Percentiles rank a stretch among this genome's conserved stretches.
Conservation (phyloP, 2,329 filamentous ascomycete genomes). For the Lachnellula suecica region DNA sequence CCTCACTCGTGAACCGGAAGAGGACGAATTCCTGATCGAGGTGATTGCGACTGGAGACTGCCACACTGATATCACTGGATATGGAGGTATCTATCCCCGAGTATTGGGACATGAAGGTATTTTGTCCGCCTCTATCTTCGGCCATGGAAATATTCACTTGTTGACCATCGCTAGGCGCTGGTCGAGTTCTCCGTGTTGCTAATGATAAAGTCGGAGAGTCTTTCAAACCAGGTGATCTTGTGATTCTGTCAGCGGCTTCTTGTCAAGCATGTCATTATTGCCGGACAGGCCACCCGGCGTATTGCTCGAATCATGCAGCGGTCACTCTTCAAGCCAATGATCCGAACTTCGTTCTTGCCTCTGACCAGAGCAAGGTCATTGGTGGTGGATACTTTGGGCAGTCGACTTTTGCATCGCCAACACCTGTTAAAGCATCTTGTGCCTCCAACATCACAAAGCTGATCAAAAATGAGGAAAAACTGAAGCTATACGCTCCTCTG, state of each 20-base stretch:
- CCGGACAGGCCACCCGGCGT: constrained; percentile 1
- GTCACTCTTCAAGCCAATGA: too few species aligned
- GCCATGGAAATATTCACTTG: too few species aligned
- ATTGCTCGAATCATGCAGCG: background rate
- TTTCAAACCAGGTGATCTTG: constrained; percentile 9
- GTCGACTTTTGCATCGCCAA: constrained; percentile 33
- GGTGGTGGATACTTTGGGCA: constrained; percentile 38
- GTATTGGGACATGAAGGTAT: constrained; percentile 13
- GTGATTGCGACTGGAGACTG: constrained; percentile 9
- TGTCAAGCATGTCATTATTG: constrained; percentile 5
- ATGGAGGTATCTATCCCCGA: constrained; percentile 3
- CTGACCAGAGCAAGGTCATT: too few species aligned
- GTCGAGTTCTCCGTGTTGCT: too few species aligned
- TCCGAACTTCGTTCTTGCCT: too few species aligned
- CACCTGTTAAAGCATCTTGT: constrained; percentile 30
- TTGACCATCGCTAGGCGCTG: too few species aligned
- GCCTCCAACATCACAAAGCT: constrained; percentile 27
- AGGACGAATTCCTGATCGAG: constrained; percentile 6
- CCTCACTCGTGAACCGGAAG: background rate
- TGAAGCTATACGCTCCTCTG: constrained; percentile 30
- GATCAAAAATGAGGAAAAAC: constrained; percentile 19
- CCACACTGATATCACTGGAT: constrained; percentile 1
- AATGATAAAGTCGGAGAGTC: too few species aligned
- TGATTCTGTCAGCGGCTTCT: background rate
- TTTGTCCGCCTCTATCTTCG: too few species aligned